These are phyloP conservation scores for Nicotiana benthamiana DNA, from an alignment of 257 asterid species.

Conservation along the genomic window DNA sequence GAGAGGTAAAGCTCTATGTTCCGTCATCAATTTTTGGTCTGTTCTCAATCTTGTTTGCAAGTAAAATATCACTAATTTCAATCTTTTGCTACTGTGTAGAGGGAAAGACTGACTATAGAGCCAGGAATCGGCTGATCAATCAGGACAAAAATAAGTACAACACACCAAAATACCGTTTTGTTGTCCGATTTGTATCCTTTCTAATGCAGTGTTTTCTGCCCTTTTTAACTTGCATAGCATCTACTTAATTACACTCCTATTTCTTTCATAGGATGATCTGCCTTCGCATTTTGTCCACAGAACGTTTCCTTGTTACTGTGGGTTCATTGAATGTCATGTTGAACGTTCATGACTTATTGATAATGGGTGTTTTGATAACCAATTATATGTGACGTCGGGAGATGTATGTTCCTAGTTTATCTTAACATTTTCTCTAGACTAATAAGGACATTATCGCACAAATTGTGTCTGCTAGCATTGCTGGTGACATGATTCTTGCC, in stretches of 20 bases:
- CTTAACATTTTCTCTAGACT: conserved; percentile 47
- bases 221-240: not conserved
- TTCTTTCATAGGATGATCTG: not conserved
- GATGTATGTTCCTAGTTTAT: conserved; percentile 3
- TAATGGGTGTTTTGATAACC: not conserved
- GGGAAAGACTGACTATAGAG: conserved; percentile 92
- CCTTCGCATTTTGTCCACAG: not conserved
- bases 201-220: not conserved
- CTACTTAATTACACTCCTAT: not conserved
- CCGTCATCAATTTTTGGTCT: not conserved
- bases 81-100: conserved; percentile 24
- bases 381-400: not conserved
- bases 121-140: conserved; percentile 71
- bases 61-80: not conserved
- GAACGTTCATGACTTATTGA: not conserved
- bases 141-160: conserved; percentile 88
- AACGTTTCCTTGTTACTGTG: not conserved
- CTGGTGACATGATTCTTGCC: conserved; percentile 73
- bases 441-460: conserved; percentile 66
- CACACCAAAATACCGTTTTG: conserved; percentile 71
- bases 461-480: conserved; percentile 64
- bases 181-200: conserved; percentile 75
- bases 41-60: not conserved
- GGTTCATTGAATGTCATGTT: not conserved
- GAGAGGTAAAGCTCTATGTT: conserved; percentile 31